Evolutionary conservation across 139 green algal species (phyloP).

Genomic region (Tetratostichococcus sp.): DNA sequence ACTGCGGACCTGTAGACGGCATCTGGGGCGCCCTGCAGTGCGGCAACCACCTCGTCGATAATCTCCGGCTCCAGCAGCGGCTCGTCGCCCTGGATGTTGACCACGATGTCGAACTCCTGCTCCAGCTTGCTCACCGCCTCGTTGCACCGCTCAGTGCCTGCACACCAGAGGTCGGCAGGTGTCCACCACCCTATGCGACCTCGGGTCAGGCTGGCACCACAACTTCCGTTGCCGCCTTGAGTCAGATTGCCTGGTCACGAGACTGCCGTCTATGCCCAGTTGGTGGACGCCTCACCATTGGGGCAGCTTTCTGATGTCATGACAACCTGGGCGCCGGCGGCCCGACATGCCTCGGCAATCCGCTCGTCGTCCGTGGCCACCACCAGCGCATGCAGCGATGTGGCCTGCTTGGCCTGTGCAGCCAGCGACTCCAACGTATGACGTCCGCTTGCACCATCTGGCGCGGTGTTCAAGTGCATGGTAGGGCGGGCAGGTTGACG

Average conservation of each 20-base stretch:
- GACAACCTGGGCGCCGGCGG: slow-evolving; percentile 54
- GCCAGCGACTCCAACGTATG: no score
- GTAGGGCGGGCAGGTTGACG: no score
- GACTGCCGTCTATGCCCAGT: no score
- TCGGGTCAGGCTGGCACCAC: no score
- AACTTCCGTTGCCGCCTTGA: no score
- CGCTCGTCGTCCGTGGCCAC: slow-evolving; percentile 73
- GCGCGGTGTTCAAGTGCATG: no score
- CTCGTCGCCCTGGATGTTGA: slow-evolving; percentile 80
- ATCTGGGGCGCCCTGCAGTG: slow-evolving; percentile 47
- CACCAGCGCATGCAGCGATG: slow-evolving; percentile 47
- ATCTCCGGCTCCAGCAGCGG: slow-evolving; percentile 67
- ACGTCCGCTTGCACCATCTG: no score
- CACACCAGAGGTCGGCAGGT: background rate
- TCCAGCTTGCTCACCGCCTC: slow-evolving; percentile 42
- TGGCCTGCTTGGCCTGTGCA: slow-evolving; percentile 41
- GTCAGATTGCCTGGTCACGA: no score
- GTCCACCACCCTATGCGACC: no score
- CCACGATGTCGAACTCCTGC: slow-evolving; percentile 57
- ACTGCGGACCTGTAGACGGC: slow-evolving; percentile 45
- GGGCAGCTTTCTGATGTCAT: slow-evolving; percentile 54
- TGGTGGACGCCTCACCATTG: no score
- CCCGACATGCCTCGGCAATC: slow-evolving; percentile 43
- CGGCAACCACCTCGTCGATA: slow-evolving; percentile 65
- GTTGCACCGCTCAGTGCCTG: slow-evolving; percentile 58